Evolutionary conservation across 108 stramenopile genomes (phyloP).

Genomic region (Cyclotella atomus): DNA sequence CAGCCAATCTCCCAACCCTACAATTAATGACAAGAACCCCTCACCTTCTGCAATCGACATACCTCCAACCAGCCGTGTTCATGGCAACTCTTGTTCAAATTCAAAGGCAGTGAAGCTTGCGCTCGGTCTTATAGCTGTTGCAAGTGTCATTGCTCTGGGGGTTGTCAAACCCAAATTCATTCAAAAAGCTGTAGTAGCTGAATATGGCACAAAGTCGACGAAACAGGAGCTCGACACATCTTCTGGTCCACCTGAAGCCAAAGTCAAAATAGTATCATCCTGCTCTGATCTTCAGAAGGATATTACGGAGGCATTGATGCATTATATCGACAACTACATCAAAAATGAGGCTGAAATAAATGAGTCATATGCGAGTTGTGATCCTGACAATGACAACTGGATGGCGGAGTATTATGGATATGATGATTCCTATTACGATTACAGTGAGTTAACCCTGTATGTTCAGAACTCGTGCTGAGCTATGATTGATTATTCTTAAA

Average conservation of each 20-base stretch:
- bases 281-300: slow-evolving; percentile 35
- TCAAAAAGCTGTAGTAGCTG: background rate
- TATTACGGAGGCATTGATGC: slow-evolving; percentile 34
- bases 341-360: slow-evolving; percentile 8
- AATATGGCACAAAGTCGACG: background rate
- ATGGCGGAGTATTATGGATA: slow-evolving; percentile 9
- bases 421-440: background rate
- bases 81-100: background rate
- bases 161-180: background rate
- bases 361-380: slow-evolving; percentile 14
- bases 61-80: background rate
- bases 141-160: background rate
- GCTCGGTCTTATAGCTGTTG: background rate
- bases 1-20: too few species aligned
- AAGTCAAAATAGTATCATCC: slow-evolving; percentile 11
- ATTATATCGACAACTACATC: slow-evolving; percentile 27
- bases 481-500: too few species aligned
- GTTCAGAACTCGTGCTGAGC: too few species aligned
- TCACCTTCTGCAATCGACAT: background rate
- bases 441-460: background rate
- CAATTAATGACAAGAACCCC: slow-evolving; percentile 5
- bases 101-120: slow-evolving; percentile 3
- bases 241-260: slow-evolving; percentile 20
- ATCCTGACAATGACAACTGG: slow-evolving; percentile 31
- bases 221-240: background rate